phyloP scores from a whole-genome alignment of 208 protist species.

The Leishmania martiniquensis region DNA sequence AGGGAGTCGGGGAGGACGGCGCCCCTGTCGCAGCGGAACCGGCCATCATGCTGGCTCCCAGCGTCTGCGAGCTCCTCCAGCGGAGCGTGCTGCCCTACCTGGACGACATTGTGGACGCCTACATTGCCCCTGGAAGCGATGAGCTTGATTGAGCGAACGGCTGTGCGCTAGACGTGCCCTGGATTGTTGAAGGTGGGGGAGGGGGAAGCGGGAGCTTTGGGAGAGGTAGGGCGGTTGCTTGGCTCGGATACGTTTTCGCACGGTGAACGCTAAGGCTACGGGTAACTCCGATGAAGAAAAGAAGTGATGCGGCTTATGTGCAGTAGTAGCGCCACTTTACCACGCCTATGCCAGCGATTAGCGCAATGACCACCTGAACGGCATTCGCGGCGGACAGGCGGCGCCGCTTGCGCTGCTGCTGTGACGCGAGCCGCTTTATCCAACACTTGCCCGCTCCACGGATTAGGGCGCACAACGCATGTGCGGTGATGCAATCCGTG shows the following conservation, averaged over 20 bases:
- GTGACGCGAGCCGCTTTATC: not conserved
- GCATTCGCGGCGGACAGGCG: too few relatives aligned
- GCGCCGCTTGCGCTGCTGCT: not conserved
- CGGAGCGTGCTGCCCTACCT: slow-evolving; percentile 74
- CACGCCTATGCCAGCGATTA: not conserved
- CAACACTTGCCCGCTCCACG: not conserved
- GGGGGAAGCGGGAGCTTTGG: not conserved
- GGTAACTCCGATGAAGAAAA: not conserved
- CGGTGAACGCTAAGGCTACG: not conserved
- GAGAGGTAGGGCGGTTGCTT: not conserved
- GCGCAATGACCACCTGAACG: not conserved
- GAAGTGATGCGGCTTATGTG: not conserved
- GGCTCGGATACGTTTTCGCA: not conserved
- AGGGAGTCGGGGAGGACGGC: slow-evolving; percentile 38
- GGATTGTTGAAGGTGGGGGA: not conserved
- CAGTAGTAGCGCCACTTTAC: not conserved
- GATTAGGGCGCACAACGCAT: not conserved
- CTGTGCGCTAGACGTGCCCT: not conserved
- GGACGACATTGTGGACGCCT: slow-evolving; percentile 84
- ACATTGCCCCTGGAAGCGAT: slow-evolving; percentile 68
- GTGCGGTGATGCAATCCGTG: not conserved
- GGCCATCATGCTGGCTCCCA: slow-evolving; percentile 17
- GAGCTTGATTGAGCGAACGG: slow-evolving; percentile 50
- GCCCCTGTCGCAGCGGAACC: slow-evolving; percentile 5
- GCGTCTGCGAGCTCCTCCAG: slow-evolving; percentile 48